Conservation (phyloP, 495 filamentous ascomycete genomes). For the Penicillium riverlandense region DNA sequence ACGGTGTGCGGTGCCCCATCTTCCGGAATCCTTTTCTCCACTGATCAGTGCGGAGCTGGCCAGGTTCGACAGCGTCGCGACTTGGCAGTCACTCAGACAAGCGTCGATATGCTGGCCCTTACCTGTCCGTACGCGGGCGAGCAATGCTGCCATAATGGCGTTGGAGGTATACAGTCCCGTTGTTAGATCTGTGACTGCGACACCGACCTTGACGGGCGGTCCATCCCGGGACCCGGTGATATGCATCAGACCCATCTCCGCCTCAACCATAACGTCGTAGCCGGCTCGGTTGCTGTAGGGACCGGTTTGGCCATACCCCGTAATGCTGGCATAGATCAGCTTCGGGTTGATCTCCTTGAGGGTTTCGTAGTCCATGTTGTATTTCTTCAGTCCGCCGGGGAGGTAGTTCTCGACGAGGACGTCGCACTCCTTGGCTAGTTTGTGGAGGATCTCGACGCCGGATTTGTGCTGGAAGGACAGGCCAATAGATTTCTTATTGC, state of each 20-base stretch:
- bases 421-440: slow-evolving; percentile 76
- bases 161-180: slow-evolving; percentile 98
- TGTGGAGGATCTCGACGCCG: slow-evolving; percentile 80
- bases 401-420: slow-evolving; percentile 97
- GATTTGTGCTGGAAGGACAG: slow-evolving; percentile 81
- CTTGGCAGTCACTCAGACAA: slow-evolving; percentile 86
- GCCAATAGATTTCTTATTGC: slow-evolving; percentile 92
- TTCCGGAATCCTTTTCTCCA: slow-evolving; percentile 75
- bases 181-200: slow-evolving; percentile 92
- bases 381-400: slow-evolving; percentile 85
- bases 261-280: slow-evolving; percentile 99
- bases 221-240: slow-evolving; percentile 86
- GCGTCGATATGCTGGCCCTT: slow-evolving; percentile 91
- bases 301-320: slow-evolving; percentile 83
- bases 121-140: slow-evolving; percentile 59
- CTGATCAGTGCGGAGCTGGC: slow-evolving; percentile 88
- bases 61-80: slow-evolving; percentile 86
- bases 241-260: slow-evolving; percentile 97
- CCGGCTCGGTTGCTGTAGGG: slow-evolving; percentile 85
- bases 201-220: slow-evolving; percentile 92
- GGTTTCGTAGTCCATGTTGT: slow-evolving; percentile 77
- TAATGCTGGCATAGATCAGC: slow-evolving; percentile 62
- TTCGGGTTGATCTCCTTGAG: slow-evolving; percentile 72
- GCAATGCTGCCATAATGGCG: slow-evolving; percentile 87
- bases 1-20: slow-evolving; percentile 97